A percentile compares a stretch with the other conserved stretches of the same genome.
These are phyloP conservation scores for Paratrimastix pyriformis DNA, from an alignment of 78 protist species.

Conservation along the genomic window DNA sequence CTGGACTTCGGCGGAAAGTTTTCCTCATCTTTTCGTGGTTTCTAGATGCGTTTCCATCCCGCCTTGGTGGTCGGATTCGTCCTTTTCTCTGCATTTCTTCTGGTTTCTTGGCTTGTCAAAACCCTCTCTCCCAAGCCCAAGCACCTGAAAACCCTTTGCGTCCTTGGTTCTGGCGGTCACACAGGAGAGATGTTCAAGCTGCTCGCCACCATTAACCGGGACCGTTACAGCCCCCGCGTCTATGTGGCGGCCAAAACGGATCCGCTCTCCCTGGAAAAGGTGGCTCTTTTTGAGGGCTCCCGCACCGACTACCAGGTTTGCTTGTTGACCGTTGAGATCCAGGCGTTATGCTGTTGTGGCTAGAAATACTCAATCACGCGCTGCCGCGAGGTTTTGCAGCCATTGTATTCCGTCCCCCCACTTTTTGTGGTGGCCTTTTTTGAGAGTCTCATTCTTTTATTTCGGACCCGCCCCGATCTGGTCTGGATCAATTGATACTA, in stretches of 20 bases:
- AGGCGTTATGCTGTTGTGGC: no score
- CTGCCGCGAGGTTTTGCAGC: slow-evolving; percentile 17
- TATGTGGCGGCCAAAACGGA: background rate
- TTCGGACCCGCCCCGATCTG: background rate
- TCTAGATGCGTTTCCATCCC: no score
- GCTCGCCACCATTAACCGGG: background rate
- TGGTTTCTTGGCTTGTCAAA: no score
- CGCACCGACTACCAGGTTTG: background rate
- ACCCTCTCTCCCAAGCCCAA: no score
- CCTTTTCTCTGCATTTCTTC: no score
- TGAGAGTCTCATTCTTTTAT: background rate
- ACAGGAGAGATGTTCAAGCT: slow-evolving; percentile 2
- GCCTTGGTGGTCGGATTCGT: no score
- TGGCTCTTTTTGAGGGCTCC: background rate
- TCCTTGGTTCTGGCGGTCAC: slow-evolving; percentile 22
- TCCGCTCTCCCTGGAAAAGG: background rate
- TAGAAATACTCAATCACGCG: no score
- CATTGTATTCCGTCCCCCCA: background rate
- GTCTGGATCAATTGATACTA: no score
- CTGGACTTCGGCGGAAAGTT: no score
- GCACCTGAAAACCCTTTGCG: no score
- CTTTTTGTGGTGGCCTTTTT: background rate
- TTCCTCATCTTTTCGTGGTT: no score
- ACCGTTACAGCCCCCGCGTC: background rate
- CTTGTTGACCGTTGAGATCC: no score